Base-by-base conservation (phyloP, 1,284 basidiomycete genomes). In the Pisolithus thermaeus region DNA sequence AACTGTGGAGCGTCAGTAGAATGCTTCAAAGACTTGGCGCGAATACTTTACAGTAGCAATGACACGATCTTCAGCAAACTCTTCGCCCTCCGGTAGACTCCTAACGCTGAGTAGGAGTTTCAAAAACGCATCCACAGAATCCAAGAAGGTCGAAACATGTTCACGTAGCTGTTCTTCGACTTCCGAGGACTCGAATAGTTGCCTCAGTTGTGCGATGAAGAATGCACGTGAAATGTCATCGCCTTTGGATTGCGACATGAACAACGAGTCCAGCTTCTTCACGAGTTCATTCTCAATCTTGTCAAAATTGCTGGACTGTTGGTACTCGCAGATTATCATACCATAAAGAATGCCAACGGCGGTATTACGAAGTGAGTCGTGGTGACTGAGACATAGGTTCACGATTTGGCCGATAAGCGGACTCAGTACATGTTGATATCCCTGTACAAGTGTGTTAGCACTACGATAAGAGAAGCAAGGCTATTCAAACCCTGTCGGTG, bases 241-340 rank as follows among this genome's bases (percentile, higher is more conserved):
- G 28, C 89, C 88, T 70, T 92, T 86, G 69, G 87, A 84, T 63
- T 93, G 89, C 41, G 90, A 87, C 87, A 92, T 90, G 73, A 94
- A 91, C 44, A 95, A 68, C n/a, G 84, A 84, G 65, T 98, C 95
- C 39, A 99, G 75, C 59, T 92, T 90, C 63, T 86, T 94, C 60
- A 98, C 92, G n/a, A 98, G 79, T 68, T 97, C 94, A 58, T 90
- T 89, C 68, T 97, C 92, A 59, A 98, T 94, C 43, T 81, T 81
- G 56, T 89, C 84, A 61, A 93, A 92, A 65, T 90, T 83, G 22
- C 82, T 84, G 12, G 83, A 83, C 54, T 86, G 82, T 46, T 91
- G 83, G 64, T 89, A 90, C 65, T 97, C 93, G 5, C 93, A 91
- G 49, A 97, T 84, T 58, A 98, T 95, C 92, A 98, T 97, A 61